Evolutionary conservation across 768 basidiomycete species (phyloP).

Genomic region (Panellus pusillus): DNA sequence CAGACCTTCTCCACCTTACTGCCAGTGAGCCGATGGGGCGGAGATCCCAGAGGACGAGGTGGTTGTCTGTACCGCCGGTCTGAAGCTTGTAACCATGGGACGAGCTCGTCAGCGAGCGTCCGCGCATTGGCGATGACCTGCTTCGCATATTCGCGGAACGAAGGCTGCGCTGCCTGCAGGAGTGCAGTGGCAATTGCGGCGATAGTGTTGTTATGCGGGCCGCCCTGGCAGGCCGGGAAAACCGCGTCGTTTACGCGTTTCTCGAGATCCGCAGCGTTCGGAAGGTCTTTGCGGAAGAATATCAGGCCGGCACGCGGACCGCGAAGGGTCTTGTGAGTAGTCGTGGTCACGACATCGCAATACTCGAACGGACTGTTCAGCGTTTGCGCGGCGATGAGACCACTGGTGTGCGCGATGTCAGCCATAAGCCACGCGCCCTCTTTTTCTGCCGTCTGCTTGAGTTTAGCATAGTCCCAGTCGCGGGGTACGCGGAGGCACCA

Average conservation of each 20-base stretch:
- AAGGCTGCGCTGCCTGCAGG: slow-evolving; percentile 85
- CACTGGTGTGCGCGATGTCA: slow-evolving; percentile 97
- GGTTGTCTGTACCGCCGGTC: slow-evolving; percentile 96
- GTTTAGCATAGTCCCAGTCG: slow-evolving; percentile 91
- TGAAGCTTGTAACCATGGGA: slow-evolving; percentile 93
- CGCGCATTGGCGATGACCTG: slow-evolving; percentile 91
- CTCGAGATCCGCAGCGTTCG: slow-evolving; percentile 83
- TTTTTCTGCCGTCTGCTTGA: slow-evolving; percentile 79
- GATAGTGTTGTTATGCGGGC: slow-evolving; percentile 99
- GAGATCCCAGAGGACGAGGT: slow-evolving; percentile 97
- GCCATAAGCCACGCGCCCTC: slow-evolving; percentile 94
- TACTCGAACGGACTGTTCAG: slow-evolving; percentile 90
- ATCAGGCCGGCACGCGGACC: slow-evolving; percentile 97
- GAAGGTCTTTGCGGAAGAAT: slow-evolving; percentile 95
- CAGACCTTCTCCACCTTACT: slow-evolving; percentile 99
- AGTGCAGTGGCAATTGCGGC: slow-evolving; percentile 93
- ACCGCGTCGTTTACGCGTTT: slow-evolving; percentile 97
- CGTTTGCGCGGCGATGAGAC: slow-evolving; percentile 90
- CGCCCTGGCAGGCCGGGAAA: slow-evolving; percentile 99
- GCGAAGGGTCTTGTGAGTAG: slow-evolving; percentile 99
- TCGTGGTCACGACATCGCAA: slow-evolving; percentile 98
- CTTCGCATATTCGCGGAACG: slow-evolving; percentile 89
- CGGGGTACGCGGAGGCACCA: slow-evolving; percentile 98
- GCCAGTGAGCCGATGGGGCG: slow-evolving; percentile 93
- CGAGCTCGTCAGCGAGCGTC: slow-evolving; percentile 71